Base-by-base conservation (phyloP, 1,139 yeast genomes). In the Debaryomycetaceae sp. region DNA sequence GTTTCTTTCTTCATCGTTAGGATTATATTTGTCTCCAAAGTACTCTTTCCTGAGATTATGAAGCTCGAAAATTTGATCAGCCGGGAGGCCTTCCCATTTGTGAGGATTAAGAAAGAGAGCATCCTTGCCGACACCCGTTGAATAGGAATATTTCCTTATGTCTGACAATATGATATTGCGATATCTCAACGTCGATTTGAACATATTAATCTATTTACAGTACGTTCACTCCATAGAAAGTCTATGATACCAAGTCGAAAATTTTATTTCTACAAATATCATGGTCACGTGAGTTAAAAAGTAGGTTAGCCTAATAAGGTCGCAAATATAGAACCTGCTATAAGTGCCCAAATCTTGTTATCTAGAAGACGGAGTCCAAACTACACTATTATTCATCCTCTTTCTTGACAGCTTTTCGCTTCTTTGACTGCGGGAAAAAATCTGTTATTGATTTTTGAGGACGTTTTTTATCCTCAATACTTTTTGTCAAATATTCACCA, bases 81-180 rank as follows among this genome's bases (percentile, higher is more conserved):
- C 78, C 17, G 87, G 84, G 45, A 84, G 68, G 0, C 85, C 86
- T 46, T 74, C 68, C 95, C 95, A 85, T 42, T 77, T 72, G 47
- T 79, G 80, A 5, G 95, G 95, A 49, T 80, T 73, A 50, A 75
- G 70, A 50, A 65, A 72, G 41, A 73, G 65, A 24, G 27, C 17
- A 11, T 40, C 31, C 31, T 27, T 27, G 11, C 11, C 31, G 11
- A 27, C 11, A 4, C 31, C 11, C 23, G 35, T 55, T 40, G 60
- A 54, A 42, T 55, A 56, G 36, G 46, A 51, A 41, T 58, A 50
- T 14, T 22, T 38, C 6, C 35, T n/a, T 7, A 27, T 11, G 8
- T 27, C 31, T 11, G 8, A 8, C 8, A 8, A 11, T 27, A 27
- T 11, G 11, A 27, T 27, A 27, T 27, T 27, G 31, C 31, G 31